These are phyloP conservation scores for Lipomyces orientalis DNA, from an alignment of 805 yeast genomes.

Conservation along the genomic window DNA sequence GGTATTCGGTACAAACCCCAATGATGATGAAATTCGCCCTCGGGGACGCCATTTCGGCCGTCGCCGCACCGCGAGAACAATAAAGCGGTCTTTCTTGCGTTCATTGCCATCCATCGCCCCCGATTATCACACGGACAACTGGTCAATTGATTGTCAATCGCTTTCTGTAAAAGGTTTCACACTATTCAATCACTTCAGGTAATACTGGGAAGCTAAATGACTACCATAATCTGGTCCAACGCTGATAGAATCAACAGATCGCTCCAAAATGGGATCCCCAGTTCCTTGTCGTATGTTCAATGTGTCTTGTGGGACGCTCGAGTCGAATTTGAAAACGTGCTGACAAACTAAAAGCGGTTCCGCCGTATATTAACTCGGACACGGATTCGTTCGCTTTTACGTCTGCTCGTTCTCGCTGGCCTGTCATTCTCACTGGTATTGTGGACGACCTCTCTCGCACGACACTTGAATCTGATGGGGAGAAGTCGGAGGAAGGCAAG, in stretches of 20 bases:
- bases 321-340: not conserved
- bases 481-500: constrained; percentile 55
- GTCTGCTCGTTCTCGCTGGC: constrained; percentile 86
- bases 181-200: no score
- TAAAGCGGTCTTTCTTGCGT: not conserved
- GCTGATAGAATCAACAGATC: not conserved
- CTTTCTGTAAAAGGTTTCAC: no score
- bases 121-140: not conserved
- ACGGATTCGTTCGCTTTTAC: constrained; percentile 78
- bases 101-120: not conserved
- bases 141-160: no score
- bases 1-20: not conserved
- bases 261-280: constrained; percentile 1
- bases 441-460: constrained; percentile 63
- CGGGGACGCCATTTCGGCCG: no score
- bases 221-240: not conserved
- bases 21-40: not conserved
- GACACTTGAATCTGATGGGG: constrained; percentile 36
- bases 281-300: constrained; percentile 15
- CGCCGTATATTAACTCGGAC: constrained; percentile 66
- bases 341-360: constrained; percentile 30
- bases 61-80: not conserved
- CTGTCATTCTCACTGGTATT: constrained; percentile 72
- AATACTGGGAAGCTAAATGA: no score
- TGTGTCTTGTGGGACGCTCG: no score